Evolutionary conservation across 2,329 filamentous ascomycete genomes (phyloP), one percentile per base, ranked within the genome.

Genomic region (Helminthosporium solani): DNA sequence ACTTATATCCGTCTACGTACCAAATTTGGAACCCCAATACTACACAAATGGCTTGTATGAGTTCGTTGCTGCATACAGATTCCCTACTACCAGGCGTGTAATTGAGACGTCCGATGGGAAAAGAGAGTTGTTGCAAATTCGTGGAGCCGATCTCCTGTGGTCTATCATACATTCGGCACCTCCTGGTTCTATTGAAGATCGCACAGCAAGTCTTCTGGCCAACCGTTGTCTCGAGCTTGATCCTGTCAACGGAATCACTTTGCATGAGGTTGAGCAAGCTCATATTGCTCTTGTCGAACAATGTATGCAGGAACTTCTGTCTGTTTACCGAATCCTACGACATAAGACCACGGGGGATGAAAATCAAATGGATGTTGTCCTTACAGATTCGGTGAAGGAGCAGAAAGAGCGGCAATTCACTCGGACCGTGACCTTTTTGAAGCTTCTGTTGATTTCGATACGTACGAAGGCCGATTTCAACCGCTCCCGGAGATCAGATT

Each of bases 111-210:
- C 55, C 6, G 47, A 57, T 15, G 55, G 54, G 33, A 53, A 53
- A 8, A 51, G 53, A 9, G 49, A 41, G 14, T 70, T 75, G 9
- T 63, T 81, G 21, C 73, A 78, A 54, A 78, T 75, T 50, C 79
- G 76, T 3, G 76, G 77, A 6, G 74, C 76, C 52, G 87, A 94
- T 56, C 80, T 90, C 46, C 74, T 96, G n/a, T 96, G 91, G 91
- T 82, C 83, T 19, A 82, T 96, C 57, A 83, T 92, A 27, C 73
- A 95, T 42, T 84, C 81, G 14, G 83, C 87, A 1, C 82, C 83
- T 4, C 75, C 80, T 30, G 74, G 79, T 30, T 80, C 77, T 0
- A 83, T 95, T 38, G 88, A 88, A 54, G 77, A 79, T 16, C 72
- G 77, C 42, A 86, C 88, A 1, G 90, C 87, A 23, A 77, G 76